Percentiles rank a stretch among this genome's conserved stretches.
These are phyloP conservation scores for Alloteropsis semialata DNA, from an alignment of 176 grass and related monocot species.

Conservation along the genomic window DNA sequence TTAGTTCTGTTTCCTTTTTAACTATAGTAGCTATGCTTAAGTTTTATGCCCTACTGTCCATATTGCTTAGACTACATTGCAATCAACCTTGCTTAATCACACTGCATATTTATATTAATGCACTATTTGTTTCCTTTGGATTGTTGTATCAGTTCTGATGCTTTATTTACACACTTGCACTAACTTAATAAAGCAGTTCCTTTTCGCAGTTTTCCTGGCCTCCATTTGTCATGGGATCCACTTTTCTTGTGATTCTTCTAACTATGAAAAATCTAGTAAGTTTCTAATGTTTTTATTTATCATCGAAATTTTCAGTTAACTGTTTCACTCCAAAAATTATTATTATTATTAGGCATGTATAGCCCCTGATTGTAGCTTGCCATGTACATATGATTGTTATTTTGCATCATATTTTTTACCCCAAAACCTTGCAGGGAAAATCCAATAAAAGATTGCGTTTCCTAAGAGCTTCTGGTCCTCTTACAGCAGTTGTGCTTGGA, in stretches of 20 bases:
- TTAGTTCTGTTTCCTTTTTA: too few species aligned
- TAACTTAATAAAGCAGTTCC: slow-evolving; percentile 25
- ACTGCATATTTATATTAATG: slow-evolving; percentile 12
- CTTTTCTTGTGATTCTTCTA: slow-evolving; percentile 78
- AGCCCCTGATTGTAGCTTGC: too few species aligned
- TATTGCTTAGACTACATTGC: background rate
- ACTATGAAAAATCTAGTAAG: slow-evolving; percentile 77
- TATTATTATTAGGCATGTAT: too few species aligned
- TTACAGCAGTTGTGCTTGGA: slow-evolving; percentile 87
- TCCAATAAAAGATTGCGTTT: slow-evolving; percentile 67
- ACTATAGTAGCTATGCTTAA: background rate
- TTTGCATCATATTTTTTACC: background rate
- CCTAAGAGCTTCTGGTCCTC: slow-evolving; percentile 78
- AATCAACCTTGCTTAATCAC: background rate
- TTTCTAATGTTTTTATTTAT: slow-evolving; percentile 14
- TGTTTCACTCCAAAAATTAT: background rate
- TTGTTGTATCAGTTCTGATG: background rate
- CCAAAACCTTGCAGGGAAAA: slow-evolving; percentile 73
- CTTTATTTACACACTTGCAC: slow-evolving; percentile 5
- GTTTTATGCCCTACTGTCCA: background rate
- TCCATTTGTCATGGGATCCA: slow-evolving; percentile 87
- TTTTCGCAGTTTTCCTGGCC: slow-evolving; percentile 86
- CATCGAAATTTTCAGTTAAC: background rate
- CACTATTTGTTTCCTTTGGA: background rate
- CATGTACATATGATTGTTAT: too few species aligned